phyloP scores from a whole-genome alignment of 2,329 filamentous ascomycete genomes.

The Clonostachys solani region DNA sequence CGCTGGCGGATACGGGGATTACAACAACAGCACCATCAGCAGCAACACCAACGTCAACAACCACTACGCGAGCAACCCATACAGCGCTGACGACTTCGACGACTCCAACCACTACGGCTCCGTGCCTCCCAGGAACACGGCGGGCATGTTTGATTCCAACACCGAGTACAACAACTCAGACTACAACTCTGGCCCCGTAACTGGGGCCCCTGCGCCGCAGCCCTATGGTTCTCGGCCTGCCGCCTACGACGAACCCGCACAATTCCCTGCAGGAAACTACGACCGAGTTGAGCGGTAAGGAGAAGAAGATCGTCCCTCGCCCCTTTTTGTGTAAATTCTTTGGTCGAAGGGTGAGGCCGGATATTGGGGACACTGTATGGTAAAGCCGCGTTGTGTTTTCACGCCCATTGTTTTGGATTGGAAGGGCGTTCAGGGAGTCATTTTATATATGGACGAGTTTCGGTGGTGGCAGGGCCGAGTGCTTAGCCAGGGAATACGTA shows the following conservation, averaged over 20 bases:
- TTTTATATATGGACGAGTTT: too few relatives aligned
- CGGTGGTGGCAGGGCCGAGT: too few relatives aligned
- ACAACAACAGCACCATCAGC: constrained; percentile 24
- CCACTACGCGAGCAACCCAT: constrained; percentile 30
- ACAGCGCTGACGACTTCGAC: constrained; percentile 30
- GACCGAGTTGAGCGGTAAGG: constrained; percentile 30
- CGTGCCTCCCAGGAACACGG: constrained; percentile 25
- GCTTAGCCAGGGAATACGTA: too few relatives aligned
- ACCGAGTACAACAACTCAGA: constrained; percentile 46
- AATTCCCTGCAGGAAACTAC: constrained; percentile 56
- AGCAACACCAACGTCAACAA: constrained; percentile 18
- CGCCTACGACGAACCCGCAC: constrained; percentile 36
- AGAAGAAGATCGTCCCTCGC: too few relatives aligned
- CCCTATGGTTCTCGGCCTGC: constrained; percentile 4
- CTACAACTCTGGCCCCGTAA: constrained; percentile 29
- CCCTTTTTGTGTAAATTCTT: too few relatives aligned
- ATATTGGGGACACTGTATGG: too few relatives aligned
- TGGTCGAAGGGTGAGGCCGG: too few relatives aligned
- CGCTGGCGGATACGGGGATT: constrained; percentile 5
- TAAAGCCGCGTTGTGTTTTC: too few relatives aligned
- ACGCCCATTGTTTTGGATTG: too few relatives aligned
- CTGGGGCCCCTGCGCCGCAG: not conserved
- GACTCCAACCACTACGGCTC: constrained; percentile 33
- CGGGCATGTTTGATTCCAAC: constrained; percentile 44
- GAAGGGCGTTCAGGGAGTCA: too few relatives aligned